These are phyloP conservation scores for Anacardium occidentale DNA, from an alignment of 345 rosid genomes.

Conservation along the genomic window DNA sequence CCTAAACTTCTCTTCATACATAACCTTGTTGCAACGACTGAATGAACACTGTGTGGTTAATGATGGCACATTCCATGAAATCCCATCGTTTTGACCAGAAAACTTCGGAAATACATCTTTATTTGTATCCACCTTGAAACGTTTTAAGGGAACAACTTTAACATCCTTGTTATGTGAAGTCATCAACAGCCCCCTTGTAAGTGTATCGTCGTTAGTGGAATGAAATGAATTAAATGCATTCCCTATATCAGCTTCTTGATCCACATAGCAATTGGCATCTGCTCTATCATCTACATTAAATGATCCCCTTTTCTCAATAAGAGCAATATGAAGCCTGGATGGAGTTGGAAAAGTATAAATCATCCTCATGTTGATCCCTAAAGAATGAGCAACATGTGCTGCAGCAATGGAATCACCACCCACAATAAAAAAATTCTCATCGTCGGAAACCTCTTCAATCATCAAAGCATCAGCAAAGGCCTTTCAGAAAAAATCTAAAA, in stretches of 20 bases:
- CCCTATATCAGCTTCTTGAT: slow-evolving; percentile 30
- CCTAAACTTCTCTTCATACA: slow-evolving; percentile 33
- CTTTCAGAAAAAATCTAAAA: slow-evolving; percentile 38
- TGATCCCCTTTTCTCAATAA: slow-evolving; percentile 41
- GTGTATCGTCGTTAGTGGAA: slow-evolving; percentile 25
- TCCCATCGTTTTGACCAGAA: slow-evolving; percentile 22
- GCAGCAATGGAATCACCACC: slow-evolving; percentile 94
- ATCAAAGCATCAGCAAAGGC: slow-evolving; percentile 70
- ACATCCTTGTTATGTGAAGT: slow-evolving; percentile 24
- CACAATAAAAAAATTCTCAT: slow-evolving; percentile 76
- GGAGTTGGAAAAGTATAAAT: slow-evolving; percentile 74
- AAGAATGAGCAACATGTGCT: slow-evolving; percentile 75
- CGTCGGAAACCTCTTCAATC: slow-evolving; percentile 62
- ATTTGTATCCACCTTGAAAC: slow-evolving; percentile 44
- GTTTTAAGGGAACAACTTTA: slow-evolving; percentile 37
- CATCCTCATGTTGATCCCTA: slow-evolving; percentile 79
- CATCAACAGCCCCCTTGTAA: slow-evolving; percentile 26
- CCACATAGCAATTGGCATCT: slow-evolving; percentile 28
- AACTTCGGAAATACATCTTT: slow-evolving; percentile 20
- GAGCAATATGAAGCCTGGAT: slow-evolving; percentile 49
- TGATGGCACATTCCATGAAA: slow-evolving; percentile 43
- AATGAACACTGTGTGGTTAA: slow-evolving; percentile 49
- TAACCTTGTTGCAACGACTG: slow-evolving; percentile 74
- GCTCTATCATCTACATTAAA: slow-evolving; percentile 25
- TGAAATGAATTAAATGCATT: slow-evolving; percentile 25